Evolutionary conservation across 2,329 filamentous ascomycete species (phyloP), one percentile per base, ranked within the genome.

Genomic region (Hypomyces rosellus): DNA sequence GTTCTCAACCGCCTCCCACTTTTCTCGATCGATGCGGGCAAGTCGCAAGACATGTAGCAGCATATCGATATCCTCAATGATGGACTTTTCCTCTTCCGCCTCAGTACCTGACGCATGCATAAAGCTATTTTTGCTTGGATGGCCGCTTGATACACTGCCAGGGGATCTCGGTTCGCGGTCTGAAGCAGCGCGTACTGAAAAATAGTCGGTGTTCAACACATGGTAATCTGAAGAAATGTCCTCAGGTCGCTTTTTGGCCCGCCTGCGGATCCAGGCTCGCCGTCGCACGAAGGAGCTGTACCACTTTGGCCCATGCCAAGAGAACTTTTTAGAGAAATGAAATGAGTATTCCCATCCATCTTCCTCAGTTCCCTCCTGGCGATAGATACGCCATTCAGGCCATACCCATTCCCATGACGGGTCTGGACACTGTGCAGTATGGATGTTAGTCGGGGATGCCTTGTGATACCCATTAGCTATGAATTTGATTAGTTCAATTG

Each of bases 341-440:
- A 96, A 90, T 14, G 89, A 93, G 69, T 99, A 99, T 65, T 95
- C 86, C 93, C 93, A 99, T 3, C 93, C 93, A 55, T 92, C 88
- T 55, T 92, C 86, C 61, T 97, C 93, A 36, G 69, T 59, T 52
- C 86, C 85, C 2, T 86, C 80, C 73, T 92, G 89, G 78, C 89
- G 73, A 52, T 81, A 77, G 57, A 86, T 62, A 25, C 72, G 74
- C 83, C 82, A 86, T 46, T 82, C 80, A 2, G 80, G 74, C 81
- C 81, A 85, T 2, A 72, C 82, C 93, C 93, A 99, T 64, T 89
- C 84, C 93, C 93, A 99, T 55, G 85, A 89, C 5, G 93, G 93
- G 64, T 99, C 93, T 0, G 93, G 93, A 1, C 96, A 82, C 66
- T 96, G 91, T 0, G 92, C 90, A 53, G 89, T 96, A 53, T 85